A percentile compares a stretch with the other conserved stretches of the same genome.
Conservation (phyloP, 179 eudicot species). For the Gypsophila paniculata region DNA sequence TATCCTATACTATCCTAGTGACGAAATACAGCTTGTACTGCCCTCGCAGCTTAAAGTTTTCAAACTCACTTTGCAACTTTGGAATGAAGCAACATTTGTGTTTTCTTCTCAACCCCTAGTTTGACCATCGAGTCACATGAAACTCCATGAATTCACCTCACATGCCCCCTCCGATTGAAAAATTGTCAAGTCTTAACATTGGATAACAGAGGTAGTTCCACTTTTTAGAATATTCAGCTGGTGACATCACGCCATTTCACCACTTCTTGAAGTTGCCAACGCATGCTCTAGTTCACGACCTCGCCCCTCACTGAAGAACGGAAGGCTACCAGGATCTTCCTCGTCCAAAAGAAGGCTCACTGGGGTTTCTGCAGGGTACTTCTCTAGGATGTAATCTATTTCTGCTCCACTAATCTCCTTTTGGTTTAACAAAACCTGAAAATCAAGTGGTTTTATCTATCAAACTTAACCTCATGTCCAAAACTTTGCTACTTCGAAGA, state of each 20-base stretch:
- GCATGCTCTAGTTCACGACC: slow-evolving; percentile 38
- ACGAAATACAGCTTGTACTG: neutral
- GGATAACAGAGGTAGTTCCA: neutral
- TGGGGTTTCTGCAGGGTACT: slow-evolving; percentile 70
- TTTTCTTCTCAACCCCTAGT: slow-evolving; percentile 7
- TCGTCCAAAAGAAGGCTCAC: slow-evolving; percentile 62
- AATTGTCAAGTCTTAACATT: neutral
- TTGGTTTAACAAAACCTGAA: slow-evolving; percentile 65
- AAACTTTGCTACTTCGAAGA: neutral
- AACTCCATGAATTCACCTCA: slow-evolving; percentile 2
- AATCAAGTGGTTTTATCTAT: slow-evolving; percentile 3
- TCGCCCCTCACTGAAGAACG: slow-evolving; percentile 37
- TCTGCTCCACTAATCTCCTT: slow-evolving; percentile 74
- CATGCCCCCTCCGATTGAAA: neutral
- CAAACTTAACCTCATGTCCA: neutral
- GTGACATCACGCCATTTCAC: slow-evolving; percentile 28
- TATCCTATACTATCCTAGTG: neutral
- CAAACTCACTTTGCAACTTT: neutral
- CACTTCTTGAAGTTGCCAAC: slow-evolving; percentile 24
- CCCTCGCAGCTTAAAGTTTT: slow-evolving; percentile 15
- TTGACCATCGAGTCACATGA: neutral
- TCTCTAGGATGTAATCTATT: slow-evolving; percentile 62
- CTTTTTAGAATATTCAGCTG: neutral
- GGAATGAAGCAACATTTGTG: neutral
- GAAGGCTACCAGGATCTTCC: slow-evolving; percentile 62